Conservation (phyloP, 2,329 filamentous ascomycete species). For the Chaetothyriales sp. region DNA sequence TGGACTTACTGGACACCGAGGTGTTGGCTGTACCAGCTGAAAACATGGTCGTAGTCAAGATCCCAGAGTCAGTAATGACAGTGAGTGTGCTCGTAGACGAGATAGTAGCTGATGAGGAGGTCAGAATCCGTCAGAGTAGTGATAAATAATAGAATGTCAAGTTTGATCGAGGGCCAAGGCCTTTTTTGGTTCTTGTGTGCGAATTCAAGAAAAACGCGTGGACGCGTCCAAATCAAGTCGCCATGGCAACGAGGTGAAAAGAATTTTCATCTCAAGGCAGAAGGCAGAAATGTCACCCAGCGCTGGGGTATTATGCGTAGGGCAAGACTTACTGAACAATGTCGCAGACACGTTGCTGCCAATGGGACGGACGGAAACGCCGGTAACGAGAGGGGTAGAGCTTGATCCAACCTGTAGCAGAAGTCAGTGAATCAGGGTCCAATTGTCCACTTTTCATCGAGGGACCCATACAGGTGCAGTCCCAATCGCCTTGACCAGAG, state of each 20-base stretch:
- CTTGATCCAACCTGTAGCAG: no score
- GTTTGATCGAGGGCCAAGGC: neutral
- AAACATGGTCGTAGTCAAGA: neutral
- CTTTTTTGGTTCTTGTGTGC: neutral
- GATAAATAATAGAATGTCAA: neutral
- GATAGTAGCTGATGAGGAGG: neutral
- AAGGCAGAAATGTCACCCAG: neutral
- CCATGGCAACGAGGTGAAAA: neutral
- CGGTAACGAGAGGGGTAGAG: neutral
- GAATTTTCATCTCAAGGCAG: neutral
- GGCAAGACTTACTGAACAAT: neutral
- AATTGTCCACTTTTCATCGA: no score
- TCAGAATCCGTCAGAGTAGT: neutral
- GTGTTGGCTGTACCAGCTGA: neutral
- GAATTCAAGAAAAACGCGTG: neutral
- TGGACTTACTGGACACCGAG: neutral
- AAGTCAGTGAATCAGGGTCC: no score
- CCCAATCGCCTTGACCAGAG: neutral
- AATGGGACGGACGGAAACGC: neutral
- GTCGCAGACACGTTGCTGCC: neutral
- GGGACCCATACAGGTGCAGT: neutral
- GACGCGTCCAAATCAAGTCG: neutral
- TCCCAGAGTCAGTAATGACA: neutral
- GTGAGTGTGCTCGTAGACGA: neutral
- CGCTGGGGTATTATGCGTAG: neutral